Evolutionary conservation across 768 basidiomycete species (phyloP), one percentile per base, ranked within the genome.

Genomic region (Suillus americanus): DNA sequence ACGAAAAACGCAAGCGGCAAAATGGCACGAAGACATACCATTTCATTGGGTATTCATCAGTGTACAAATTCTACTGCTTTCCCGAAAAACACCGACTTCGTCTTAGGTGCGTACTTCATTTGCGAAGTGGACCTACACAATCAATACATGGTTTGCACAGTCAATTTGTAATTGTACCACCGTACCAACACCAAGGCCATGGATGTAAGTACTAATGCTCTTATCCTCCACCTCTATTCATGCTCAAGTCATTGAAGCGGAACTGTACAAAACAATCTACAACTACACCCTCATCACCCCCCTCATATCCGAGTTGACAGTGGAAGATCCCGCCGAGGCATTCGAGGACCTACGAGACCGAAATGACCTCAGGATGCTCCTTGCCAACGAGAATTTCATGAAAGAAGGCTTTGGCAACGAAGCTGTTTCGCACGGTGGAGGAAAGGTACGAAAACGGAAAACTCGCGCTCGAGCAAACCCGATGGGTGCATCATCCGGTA

Each of bases 321-420:
- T 99, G 25, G 97, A 99, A 78, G 97, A 99, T 74, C 97, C 97
- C 1, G 95, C 95, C 0, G 97, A 99, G 78, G 92, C 94, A 12
- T 98, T 99, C 72, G 97, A 99, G 75, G 97, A 99, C 75, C 83
- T 99, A 50, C 83, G 97, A 40, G 97, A 99, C 78, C 89, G 93
- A 62, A 92, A 91, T 68, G 97, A 99, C 75, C 82, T 99, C 23
- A 79, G 83, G 66, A 91, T 91, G 84, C 81, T 99, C 23, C 81
- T 93, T 16, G 75, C 79, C 0, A 78, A 89, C 66, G 79, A 83
- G 62, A 80, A 78, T 51, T 92, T 96, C 74, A 86, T 91, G 79
- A 77, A 81, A 35, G 91, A 94, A 75, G 92, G 82, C 3, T 90
- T 89, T 70, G 86, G 86, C 5, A 69, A 69, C 13, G 78, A 74